phyloP scores from a whole-genome alignment of 1,284 basidiomycete species.

The Omphalotus olearius region DNA sequence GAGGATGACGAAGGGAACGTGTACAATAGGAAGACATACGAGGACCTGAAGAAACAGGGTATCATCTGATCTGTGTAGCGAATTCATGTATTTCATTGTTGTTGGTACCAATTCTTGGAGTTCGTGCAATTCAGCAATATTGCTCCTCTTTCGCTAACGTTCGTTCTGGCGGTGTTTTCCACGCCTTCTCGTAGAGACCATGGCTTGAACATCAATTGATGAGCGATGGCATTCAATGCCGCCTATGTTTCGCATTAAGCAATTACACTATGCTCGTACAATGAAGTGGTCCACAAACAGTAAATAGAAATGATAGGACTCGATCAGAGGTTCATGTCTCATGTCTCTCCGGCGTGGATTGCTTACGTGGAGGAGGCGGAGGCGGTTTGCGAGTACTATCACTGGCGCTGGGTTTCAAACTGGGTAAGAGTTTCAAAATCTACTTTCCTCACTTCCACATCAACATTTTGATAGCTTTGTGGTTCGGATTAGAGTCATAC shows the following conservation, averaged over 20 bases:
- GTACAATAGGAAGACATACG: slow-evolving; percentile 87
- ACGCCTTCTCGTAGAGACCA: no score
- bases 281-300: not conserved
- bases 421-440: no score
- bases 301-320: not conserved
- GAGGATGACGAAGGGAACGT: slow-evolving; percentile 98
- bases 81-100: not conserved
- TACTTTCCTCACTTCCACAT: no score
- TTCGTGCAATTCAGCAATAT: not conserved
- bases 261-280: not conserved
- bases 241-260: not conserved
- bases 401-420: no score
- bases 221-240: no score
- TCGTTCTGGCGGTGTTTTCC: not conserved
- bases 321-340: not conserved
- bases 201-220: no score
- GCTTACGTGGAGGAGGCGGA: slow-evolving; percentile 31
- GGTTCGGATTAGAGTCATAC: no score
- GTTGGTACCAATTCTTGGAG: no score
- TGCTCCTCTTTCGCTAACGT: not conserved
- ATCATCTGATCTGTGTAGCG: slow-evolving; percentile 50
- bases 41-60: slow-evolving; percentile 89
- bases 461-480: no score
- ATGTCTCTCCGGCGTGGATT: slow-evolving; percentile 10
- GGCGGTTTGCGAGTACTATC: slow-evolving; percentile 23